Percentiles rank a stretch among this genome's conserved stretches.
These are phyloP conservation scores for Fusarium fracticaudum DNA, from an alignment of 2,329 filamentous ascomycete genomes.

Conservation along the genomic window DNA sequence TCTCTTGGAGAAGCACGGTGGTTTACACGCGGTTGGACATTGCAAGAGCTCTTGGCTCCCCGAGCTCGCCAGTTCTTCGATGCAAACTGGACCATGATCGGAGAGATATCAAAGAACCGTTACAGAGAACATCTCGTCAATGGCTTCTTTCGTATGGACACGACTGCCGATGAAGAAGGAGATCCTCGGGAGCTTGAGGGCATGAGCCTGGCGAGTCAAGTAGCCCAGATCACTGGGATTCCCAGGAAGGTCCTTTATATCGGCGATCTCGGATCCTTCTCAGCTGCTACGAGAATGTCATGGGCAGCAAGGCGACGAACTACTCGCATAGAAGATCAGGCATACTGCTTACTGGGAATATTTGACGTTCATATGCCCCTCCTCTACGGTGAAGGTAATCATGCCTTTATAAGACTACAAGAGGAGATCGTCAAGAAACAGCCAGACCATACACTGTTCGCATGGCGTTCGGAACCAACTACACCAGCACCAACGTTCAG, in stretches of 20 bases:
- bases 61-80: conserved; percentile 42
- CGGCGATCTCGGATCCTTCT: conserved; percentile 17
- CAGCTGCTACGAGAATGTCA: conserved; percentile 33
- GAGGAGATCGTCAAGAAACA: conserved; percentile 35
- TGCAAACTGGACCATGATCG: conserved; percentile 37
- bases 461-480: background rate
- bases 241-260: conserved; percentile 12
- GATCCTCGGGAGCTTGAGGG: background rate
- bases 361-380: conserved; percentile 46
- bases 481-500: background rate
- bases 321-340: conserved; percentile 41
- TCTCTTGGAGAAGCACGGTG: conserved; percentile 21
- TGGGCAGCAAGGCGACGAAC: conserved; percentile 43
- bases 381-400: conserved; percentile 42
- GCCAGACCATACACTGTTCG: conserved; percentile 4
- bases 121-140: background rate
- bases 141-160: background rate
- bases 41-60: conserved; percentile 46
- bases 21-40: conserved; percentile 39
- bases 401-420: conserved; percentile 37
- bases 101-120: conserved; percentile 31
- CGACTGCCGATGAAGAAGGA: background rate
- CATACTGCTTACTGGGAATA: conserved; percentile 45
- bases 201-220: background rate
- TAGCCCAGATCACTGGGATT: conserved; percentile 40